Percentiles rank a stretch among this genome's conserved stretches.
phyloP scores from a whole-genome alignment of 1,284 basidiomycete species.

The Malassezia slooffiae region DNA sequence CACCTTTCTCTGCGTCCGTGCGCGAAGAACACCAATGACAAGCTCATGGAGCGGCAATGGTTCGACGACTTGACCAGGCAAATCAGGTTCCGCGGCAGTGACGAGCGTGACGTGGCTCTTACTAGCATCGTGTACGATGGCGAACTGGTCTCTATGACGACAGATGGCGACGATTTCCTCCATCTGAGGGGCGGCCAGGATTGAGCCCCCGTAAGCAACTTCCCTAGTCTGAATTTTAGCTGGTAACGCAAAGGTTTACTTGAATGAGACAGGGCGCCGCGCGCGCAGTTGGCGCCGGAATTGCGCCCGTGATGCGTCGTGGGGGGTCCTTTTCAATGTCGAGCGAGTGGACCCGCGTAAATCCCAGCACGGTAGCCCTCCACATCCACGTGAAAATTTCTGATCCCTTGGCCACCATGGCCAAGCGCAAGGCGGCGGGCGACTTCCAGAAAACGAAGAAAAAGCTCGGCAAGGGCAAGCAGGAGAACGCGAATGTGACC shows the following conservation, averaged over 20 bases:
- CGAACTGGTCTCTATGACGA: no score
- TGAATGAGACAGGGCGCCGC: not conserved
- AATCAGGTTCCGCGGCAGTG: no score
- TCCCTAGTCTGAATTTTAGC: not conserved
- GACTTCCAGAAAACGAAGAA: conserved; percentile 73
- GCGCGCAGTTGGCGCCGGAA: not conserved
- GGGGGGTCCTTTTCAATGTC: not conserved
- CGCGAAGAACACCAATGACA: no score
- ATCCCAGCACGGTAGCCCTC: not conserved
- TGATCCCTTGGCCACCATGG: conserved; percentile 7
- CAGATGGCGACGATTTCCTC: no score
- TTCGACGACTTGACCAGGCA: no score
- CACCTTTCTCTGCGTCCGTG: no score
- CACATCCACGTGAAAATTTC: not conserved
- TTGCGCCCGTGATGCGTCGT: not conserved
- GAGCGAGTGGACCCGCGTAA: not conserved
- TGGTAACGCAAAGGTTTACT: conserved; percentile 4
- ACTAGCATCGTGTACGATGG: no score
- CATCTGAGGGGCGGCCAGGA: no score
- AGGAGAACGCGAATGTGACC: conserved; percentile 67
- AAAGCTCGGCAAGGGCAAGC: conserved; percentile 90
- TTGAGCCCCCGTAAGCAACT: no score
- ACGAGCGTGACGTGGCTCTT: no score
- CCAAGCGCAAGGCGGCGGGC: conserved; percentile 1
- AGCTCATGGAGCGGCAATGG: no score